Evolutionary conservation across 75 land plant genomes (phyloP), one percentile per base, ranked within the genome.

Genomic region (Ceratopteris richardii): DNA sequence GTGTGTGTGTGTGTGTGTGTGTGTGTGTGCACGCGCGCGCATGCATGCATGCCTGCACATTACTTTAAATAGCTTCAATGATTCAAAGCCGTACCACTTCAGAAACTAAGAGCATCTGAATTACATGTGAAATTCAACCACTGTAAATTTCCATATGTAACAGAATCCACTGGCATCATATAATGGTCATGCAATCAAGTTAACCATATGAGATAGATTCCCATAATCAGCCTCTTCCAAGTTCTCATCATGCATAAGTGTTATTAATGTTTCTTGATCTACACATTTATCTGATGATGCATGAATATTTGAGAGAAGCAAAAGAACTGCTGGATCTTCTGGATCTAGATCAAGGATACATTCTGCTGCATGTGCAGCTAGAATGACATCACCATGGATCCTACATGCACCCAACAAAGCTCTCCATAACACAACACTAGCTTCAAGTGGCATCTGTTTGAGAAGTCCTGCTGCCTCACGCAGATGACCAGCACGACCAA

Each of bases 381-480:
- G 31, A 41, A 63, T 58, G 29, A 53, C 63, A 64, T 74, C 52
- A 13, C 46, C 28, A 31, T 79, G 77, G 22, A 74, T 64, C 44
- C 74, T 66, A 57, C 82, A 79, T 11, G 77, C 77, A 50, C 69
- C 66, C 0, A 79, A 73, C 60, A 79, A 68, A 29, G 68, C 54
- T 52, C 27, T 72, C 58, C 19, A 67, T 76, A 56, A 69, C 79
- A 20, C 67, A 63, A 48, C 46, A 73, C 85, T 81, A 75, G 56
- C 77, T 57, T 59, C 68, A 82, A 64, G 76, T 19, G 47, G 79
- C 85, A 26, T 85, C 77, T 70, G 56, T 13, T 64, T 23, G 24
- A 79, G 69, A 9, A 79, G 42, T 44, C 51, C 51, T 7, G 57
- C 52, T 13, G 77, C 77, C 44, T 55, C 74, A 20, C 23, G 57